Percentiles rank a stretch among this genome's conserved stretches.
phyloP scores from a whole-genome alignment of 805 yeast species.

The Saccharomyces eubayanus region DNA sequence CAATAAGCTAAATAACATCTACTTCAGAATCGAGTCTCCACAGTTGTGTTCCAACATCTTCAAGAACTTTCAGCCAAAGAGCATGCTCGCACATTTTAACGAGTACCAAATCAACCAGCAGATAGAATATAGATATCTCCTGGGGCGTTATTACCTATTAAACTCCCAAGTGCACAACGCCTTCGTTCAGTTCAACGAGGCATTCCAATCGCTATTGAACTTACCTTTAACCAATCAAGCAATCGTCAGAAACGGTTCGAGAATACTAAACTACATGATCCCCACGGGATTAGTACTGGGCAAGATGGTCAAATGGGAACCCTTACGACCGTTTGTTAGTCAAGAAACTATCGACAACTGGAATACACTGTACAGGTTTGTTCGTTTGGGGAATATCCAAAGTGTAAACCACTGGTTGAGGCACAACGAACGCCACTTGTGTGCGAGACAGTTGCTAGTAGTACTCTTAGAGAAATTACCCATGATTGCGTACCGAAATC shows the following conservation, averaged over 20 bases:
- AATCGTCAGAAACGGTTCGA: conserved; percentile 19
- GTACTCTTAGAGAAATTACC: conserved; percentile 36
- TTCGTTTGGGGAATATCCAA: conserved; percentile 38
- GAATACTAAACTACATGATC: conserved; percentile 40
- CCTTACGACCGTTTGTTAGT: conserved; percentile 19
- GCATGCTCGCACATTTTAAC: conserved; percentile 41
- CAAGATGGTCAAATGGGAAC: conserved; percentile 35
- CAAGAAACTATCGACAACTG: conserved; percentile 31
- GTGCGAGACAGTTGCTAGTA: conserved; percentile 29
- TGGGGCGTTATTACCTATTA: conserved; percentile 48
- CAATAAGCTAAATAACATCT: conserved; percentile 45
- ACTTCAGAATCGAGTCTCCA: conserved; percentile 38
- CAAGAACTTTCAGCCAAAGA: conserved; percentile 44
- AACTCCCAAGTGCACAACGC: conserved; percentile 46
- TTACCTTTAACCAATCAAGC: conserved; percentile 14
- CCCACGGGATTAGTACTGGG: conserved; percentile 52
- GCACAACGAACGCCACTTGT: conserved; percentile 29
- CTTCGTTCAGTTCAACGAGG: conserved; percentile 47
- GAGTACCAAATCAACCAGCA: conserved; percentile 40
- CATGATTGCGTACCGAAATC: conserved; percentile 36
- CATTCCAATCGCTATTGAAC: conserved; percentile 35
- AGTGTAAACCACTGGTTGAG: conserved; percentile 28
- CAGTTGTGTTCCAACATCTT: conserved; percentile 31
- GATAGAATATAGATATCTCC: conserved; percentile 46
- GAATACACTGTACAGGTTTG: conserved; percentile 30